Base-by-base conservation (phyloP, 2,329 filamentous ascomycete genomes). In the Zasmidium angulare region DNA sequence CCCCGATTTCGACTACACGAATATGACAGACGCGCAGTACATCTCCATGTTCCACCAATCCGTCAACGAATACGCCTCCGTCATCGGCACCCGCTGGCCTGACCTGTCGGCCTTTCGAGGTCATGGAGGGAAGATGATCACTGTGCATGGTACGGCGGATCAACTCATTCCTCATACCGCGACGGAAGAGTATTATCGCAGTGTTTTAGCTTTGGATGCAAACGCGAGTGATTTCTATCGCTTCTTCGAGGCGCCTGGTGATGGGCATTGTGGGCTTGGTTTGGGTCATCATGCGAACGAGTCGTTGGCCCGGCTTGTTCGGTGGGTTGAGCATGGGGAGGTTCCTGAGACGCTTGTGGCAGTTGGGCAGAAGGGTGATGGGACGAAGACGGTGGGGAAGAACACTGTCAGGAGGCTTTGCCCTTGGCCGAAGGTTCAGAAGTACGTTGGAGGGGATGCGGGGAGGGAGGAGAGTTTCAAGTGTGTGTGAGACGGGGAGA, bases 121-220 rank as follows among this genome's bases (percentile, higher is more conserved):
- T 0, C 57, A 63, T 1, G 77, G 76, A 0, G 76, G 72, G 1
- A 81, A 80, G 60, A 71, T 81, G 65, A 70, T 81, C 17, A 74
- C 71, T 1, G 80, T 74, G 72, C 77, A 80, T 53, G 78, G 78
- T 0, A 60, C 76, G 6, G 71, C 69, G 2, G 76, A 79, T 59
- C 59, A 72, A 20, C 59, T 77, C 12, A 78, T 80, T 57, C 66
- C 68, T 21, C 67, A 73, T 1, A 69, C 72, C 9, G 74, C 76
- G 1, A 76, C 73, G 0, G 60, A 62, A 2, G 55, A 74, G 22
- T 79, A 79, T 63, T 78, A 78, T 59, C 54, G 72, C 6, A 59
- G 66, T 6, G 75, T 77, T 1, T 52, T 66, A 19, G 65, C 61
- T 1, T 31, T 65, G 2, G 71, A 74, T 50, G 59, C 70, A 0